Base-by-base conservation (phyloP, 352 stramenopile species). In the Pythium rishiriense region DNA sequence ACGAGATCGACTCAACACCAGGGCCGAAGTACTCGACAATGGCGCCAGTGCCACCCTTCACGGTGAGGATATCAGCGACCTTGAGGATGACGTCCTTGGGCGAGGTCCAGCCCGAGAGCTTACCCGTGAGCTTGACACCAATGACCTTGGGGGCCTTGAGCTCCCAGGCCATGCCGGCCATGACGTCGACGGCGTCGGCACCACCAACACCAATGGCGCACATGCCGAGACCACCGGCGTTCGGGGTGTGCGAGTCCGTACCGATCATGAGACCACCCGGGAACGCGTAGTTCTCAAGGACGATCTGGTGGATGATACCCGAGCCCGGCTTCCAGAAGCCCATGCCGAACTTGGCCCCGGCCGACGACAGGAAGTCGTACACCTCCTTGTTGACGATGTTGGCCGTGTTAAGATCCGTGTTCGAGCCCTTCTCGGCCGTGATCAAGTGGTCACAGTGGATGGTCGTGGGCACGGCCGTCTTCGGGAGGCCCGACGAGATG, bases 401-500 rank as follows among this genome's bases (percentile, higher is more conserved):
- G 65, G 92, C 92, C 56, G 82, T 93, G 62, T 79, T 86, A 58
- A 98, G 66, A 75, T 98, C 92, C 59, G 57, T 88, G 68, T 66
- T 79, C 46, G 88, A 94, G 53, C 91, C 92, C 75, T 96, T 97
- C 76, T 98, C 88, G 49, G 92, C 92, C 60, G 88, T 96, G 77
- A 98, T 98, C 84, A 98, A 86, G 81, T 98, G 92, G 64, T 98
- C 92, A 76, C 92, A 98, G 82, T 98, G 92, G 71, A 98, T 97
- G 19, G 92, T 98, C 53, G 90, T 95, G 45, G 92, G 92, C 65
- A 96, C 91, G 17, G 88, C 88, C 5, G 92, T 97, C 87, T 97
- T 96, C 47, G 92, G 92, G 63, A 97, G 79, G 51, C 90, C 92
- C 57, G 91, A 97, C 73, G 88, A 97, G 75, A 98, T 97, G 81